Base-by-base conservation (phyloP, 192 early-diverging fungal species). In the Chytriomyces hyalinus region DNA sequence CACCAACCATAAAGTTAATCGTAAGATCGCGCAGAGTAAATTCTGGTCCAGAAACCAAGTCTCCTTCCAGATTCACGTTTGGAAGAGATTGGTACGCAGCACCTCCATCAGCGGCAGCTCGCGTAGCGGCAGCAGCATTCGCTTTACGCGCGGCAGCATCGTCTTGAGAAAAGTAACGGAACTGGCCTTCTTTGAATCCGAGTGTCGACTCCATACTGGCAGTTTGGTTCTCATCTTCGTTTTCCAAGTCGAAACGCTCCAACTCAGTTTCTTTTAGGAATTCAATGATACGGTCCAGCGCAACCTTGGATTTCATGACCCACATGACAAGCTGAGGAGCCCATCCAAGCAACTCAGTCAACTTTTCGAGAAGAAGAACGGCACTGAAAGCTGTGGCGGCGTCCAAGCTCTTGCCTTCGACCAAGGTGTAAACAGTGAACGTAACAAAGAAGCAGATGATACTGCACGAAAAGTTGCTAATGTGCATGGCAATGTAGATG, bases 291-390 rank as follows among this genome's bases (percentile, higher is more conserved):
- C 87, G 78, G 22, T 73, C 84, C 10, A 90, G 66, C 6, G 85
- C 87, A 6, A 89, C 85, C 50, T 87, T 81, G 6, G 85, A 80
- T 61, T 87, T 79, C 46, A 87, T 81, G 61, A 85, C 72, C 45
- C 63, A 66, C 73, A 76, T 82, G 50, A 85, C 49, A 50, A 75
- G 50, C 20, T 75, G 73, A 3, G 79, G 78, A 7, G 78, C 59
- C 49, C 48, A 72, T 10, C 75, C 73, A 6, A 82, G 26, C 43
- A 81, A 9, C 60, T 79, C 61, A 8, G 70, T 61, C 22, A 79
- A 61, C 28, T 65, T 50, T 13, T 80, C 48, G 20, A 86, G 66
- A 26, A 85, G 75, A 9, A 70, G 62, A 50, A 87, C 74, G 51
- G 75, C 66, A 10, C 85, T 85, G 67, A 87, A 87, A 4, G 83